Evolutionary conservation across 345 rosid species (phyloP), one percentile per base, ranked within the genome.

Genomic region (Adansonia digitata): DNA sequence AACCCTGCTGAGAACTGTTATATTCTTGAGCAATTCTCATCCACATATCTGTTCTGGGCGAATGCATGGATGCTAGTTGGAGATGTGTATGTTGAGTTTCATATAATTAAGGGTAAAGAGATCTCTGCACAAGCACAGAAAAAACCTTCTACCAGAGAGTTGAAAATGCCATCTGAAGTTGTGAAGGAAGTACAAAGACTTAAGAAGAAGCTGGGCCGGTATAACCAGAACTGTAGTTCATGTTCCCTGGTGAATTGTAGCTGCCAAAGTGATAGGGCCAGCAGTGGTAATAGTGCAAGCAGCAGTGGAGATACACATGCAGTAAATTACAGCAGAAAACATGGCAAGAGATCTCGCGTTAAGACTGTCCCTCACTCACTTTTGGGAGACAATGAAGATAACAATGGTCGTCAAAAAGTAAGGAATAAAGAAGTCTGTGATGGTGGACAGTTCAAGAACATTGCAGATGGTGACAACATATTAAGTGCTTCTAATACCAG

Each of bases 261-360:
- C 83, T 92, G 98, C 82, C 90, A 83, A 81, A 86, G 90, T 82
- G 98, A 91, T 78, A 86, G 98, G 81, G 98, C 86, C 39, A 94
- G 95, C 88, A 94, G 98, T 71, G 97, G 98, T 66, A 91, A 82
- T 81, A 92, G 93, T 39, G 98, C 98, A 48, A 94, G 97, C 79
- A 88, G 98, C 75, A 94, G 97, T 76, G 85, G 84, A 76, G 85
- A 82, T 79, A 69, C 57, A 22, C 81, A 63, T 64, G 45, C 81
- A 14, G 74, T 76, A 67, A 64, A 81, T 74, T 82, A 81, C 74
- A 78, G 85, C 64, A 90, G 94, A 78, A 94, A 89, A 85, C 87
- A 86, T 59, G 79, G 82, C 70, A 91, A 80, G 83, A 87, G 88
- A 81, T 77, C 72, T 17, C 74, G 74, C 81, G 55, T 82, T 61